Percentiles rank a stretch among this genome's conserved stretches.
These are phyloP conservation scores for Peronospora farinosa DNA, from an alignment of 352 stramenopile genomes.

Conservation along the genomic window DNA sequence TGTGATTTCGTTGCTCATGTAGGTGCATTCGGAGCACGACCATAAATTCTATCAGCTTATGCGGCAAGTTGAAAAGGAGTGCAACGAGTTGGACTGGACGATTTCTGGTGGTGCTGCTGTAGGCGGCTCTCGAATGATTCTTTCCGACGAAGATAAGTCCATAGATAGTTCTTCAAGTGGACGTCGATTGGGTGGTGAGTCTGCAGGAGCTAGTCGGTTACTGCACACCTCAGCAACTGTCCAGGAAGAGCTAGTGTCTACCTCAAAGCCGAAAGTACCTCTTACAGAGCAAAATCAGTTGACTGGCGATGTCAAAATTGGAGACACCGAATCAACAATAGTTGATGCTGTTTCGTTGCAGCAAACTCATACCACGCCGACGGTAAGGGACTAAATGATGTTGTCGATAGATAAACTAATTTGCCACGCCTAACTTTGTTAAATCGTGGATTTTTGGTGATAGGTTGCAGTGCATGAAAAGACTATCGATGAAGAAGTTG, in stretches of 20 bases:
- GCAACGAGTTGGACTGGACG: constrained; percentile 66
- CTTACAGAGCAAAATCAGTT: background rate
- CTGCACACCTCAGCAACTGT: constrained; percentile 1
- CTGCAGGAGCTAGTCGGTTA: constrained; percentile 28
- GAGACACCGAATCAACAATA: background rate
- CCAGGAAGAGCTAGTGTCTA: background rate
- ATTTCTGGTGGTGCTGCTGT: constrained; percentile 33
- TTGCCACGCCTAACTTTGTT: background rate
- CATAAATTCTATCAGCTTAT: constrained; percentile 81
- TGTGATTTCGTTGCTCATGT: background rate
- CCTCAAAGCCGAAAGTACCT: background rate
- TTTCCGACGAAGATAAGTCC: constrained; percentile 15
- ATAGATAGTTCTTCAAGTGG: constrained; percentile 7
- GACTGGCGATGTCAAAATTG: constrained; percentile 12
- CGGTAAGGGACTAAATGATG: constrained; percentile 7
- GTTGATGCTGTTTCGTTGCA: background rate
- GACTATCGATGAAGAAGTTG: constrained; percentile 21
- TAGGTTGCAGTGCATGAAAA: constrained; percentile 4
- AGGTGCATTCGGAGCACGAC: constrained; percentile 76
- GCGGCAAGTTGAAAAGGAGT: constrained; percentile 68
- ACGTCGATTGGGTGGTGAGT: constrained; percentile 37
- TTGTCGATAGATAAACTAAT: background rate
- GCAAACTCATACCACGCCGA: background rate
- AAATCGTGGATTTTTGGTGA: background rate
- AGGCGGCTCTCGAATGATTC: constrained; percentile 22